Base-by-base conservation (phyloP, 768 basidiomycete genomes). In the Russula earlei region DNA sequence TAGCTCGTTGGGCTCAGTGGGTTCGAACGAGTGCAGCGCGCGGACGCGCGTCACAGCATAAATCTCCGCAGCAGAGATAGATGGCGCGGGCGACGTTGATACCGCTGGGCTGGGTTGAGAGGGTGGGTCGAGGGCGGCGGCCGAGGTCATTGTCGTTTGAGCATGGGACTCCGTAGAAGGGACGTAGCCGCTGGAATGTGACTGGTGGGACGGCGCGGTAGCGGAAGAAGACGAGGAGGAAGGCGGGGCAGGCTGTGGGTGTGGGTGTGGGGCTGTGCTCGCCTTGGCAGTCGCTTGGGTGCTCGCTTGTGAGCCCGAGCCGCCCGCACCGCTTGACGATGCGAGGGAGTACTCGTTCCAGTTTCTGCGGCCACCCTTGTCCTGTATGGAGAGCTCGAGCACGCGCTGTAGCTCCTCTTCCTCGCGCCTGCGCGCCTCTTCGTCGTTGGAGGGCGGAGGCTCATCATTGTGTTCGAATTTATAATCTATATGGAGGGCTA, bases 331-430 rank as follows among this genome's bases (percentile, higher is more conserved):
- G 49, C 67, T 70, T 14, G 66, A 65, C 17, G 68, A 71, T 51
- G 58, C 67, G 49, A 63, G 74, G 1, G 74, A 66, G 62, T 79
- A 79, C 8, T 71, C 67, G 0, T 73, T 59, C 77, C 83, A 84
- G 33, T 77, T 73, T 5, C 66, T 63, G 46, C 90, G 77, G 0
- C 92, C 93, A 11, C 93, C 93, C 60, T 85, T 87, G 67, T 97
- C 93, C 52, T 85, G 83, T 72, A 92, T 85, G n/a, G 87, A 91
- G 72, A 96, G 83, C 66, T 95, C 93, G 25, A 98, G 75, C 0
- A 85, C 95, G 5, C 92, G 82, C 65, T 92, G 89, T 2, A 98
- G 82, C 62, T 98, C 95, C 65, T 95, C 95, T 65, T 97, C 95
- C 67, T 98, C 95, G 56, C 80, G 79, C 12, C 90, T 76, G 12